These are phyloP conservation scores for Sporothrix luriei DNA, from an alignment of 2,329 filamentous ascomycete genomes.

Conservation along the genomic window DNA sequence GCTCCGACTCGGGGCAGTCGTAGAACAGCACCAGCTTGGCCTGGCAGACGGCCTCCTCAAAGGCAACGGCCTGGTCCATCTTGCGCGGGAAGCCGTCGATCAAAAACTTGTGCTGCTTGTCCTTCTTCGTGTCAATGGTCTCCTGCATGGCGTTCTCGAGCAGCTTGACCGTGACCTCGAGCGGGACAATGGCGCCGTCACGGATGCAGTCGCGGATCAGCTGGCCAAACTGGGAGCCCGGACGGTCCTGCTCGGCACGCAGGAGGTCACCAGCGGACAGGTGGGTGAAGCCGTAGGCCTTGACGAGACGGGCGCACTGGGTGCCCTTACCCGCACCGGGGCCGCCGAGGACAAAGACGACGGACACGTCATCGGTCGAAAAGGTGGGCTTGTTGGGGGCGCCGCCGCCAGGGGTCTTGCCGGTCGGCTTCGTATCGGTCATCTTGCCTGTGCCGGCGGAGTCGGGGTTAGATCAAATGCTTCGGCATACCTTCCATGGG, in stretches of 20 bases:
- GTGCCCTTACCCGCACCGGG: conserved; percentile 96
- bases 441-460: conserved; percentile 13
- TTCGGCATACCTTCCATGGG: neutral
- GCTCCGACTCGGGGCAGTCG: conserved; percentile 86
- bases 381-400: conserved; percentile 65
- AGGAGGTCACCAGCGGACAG: conserved; percentile 91
- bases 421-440: conserved; percentile 22
- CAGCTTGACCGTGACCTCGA: conserved; percentile 93
- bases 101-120: conserved; percentile 65
- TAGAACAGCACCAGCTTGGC: conserved; percentile 89
- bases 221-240: conserved; percentile 83
- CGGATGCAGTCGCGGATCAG: conserved; percentile 93
- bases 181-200: conserved; percentile 94
- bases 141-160: conserved; percentile 90
- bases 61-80: conserved; percentile 93
- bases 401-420: conserved; percentile 35
- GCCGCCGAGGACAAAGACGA: conserved; percentile 93
- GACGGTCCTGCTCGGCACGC: conserved; percentile 87
- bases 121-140: conserved; percentile 51
- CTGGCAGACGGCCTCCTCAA: conserved; percentile 84
- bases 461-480: neutral
- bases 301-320: conserved; percentile 85
- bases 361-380: conserved; percentile 75
- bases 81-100: conserved; percentile 89
- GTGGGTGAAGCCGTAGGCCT: conserved; percentile 87